Evolutionary conservation across 1,284 basidiomycete species (phyloP), one percentile per base, ranked within the genome.

Genomic region (Pulveroboletus sp.): DNA sequence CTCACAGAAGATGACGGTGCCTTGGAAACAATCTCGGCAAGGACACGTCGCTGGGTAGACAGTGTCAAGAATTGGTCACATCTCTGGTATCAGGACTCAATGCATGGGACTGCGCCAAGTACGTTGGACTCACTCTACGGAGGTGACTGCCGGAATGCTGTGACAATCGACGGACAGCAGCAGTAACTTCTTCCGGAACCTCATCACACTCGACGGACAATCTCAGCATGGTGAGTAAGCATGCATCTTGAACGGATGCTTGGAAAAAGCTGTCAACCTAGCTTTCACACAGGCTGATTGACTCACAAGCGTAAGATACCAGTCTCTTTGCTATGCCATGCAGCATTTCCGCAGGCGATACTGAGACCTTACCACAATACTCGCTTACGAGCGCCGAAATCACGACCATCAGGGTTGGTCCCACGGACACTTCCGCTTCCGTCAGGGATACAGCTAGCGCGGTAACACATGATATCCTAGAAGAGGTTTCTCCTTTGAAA

Each of bases 211-310:
- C 80, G 10, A 79, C 81, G 44, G 79, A 75, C 43, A 90, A 65
- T 51, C 87, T 79, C 40, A 89, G 70, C 84, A 91, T 87, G 5
- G 84, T 78, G 35, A 91, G 67, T 29, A 92, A 69, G 59, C 82
- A 83, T 8, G 82, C 83, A 56, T 92, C 89, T 66, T 89, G 86
- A 12, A 91, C 80, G 24, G 83, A 76, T 33, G 79, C 89, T 91
- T 59, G 51, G 33, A 40, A 38, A 47, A 39, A 42, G 15, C 24
- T 22, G 39, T 57, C 38, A 61, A 25, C 31, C 29, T 20, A 48
- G 35, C 29, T 43, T 55, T n/a, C 24, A 20, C 40, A 31, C 39
- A 28, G 22, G 14, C 24, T 36, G 46, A n/a, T 44, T 18, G 39
- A 73, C 84, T 66, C 56, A 89, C 88, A 69, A 49, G 77, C 65